Conservation (phyloP, 2,329 filamentous ascomycete species). For the Coniella lustricola region DNA sequence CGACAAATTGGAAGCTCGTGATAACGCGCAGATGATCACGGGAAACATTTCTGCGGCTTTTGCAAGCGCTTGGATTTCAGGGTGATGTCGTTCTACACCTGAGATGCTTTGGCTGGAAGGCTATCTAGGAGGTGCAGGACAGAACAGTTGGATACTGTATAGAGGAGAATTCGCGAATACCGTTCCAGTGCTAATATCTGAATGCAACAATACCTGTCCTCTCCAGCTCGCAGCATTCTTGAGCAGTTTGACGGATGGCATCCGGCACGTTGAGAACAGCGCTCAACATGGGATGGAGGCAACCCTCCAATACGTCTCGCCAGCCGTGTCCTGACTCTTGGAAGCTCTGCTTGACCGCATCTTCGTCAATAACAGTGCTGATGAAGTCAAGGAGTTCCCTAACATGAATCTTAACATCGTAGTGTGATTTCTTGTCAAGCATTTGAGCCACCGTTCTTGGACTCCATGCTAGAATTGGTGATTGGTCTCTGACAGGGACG, state of each 20-base stretch:
- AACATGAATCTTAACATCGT: constrained; percentile 8
- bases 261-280: constrained; percentile 14
- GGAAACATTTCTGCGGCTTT: no score
- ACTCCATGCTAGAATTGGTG: constrained; percentile 18
- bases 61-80: no score
- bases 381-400: constrained; percentile 15
- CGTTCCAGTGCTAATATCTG: constrained; percentile 11
- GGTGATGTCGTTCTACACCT: no score
- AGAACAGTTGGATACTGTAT: background rate
- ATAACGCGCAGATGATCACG: no score
- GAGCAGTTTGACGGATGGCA: constrained; percentile 14
- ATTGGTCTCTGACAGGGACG: constrained; percentile 15
- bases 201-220: constrained; percentile 16
- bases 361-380: constrained; percentile 14
- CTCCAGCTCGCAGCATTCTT: constrained; percentile 16
- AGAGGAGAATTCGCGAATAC: background rate
- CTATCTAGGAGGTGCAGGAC: no score
- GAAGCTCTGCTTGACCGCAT: constrained; percentile 3
- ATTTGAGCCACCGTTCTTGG: constrained; percentile 18
- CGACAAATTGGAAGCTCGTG: background rate
- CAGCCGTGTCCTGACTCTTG: constrained; percentile 4
- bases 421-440: constrained; percentile 11
- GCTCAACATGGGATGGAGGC: constrained; percentile 13
- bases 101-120: no score
- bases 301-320: constrained; percentile 9